A percentile compares a stretch with the other conserved stretches of the same genome.
Conservation (phyloP, 1,284 basidiomycete genomes). For the Clitocybe nebularis region DNA sequence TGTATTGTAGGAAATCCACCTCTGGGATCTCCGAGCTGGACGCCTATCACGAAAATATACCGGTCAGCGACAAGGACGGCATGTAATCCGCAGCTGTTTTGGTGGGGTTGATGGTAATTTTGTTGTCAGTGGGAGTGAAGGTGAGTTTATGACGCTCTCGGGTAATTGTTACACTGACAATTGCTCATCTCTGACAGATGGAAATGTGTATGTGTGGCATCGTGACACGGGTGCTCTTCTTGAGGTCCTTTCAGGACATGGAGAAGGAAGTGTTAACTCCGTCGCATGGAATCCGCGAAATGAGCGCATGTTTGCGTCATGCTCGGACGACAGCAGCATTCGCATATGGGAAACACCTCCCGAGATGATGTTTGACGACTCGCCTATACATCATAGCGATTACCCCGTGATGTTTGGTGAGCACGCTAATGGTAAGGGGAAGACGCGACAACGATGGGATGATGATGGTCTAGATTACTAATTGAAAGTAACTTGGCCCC, state of each 20-base stretch:
- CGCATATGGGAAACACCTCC: constrained; percentile 77
- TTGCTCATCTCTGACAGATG: constrained; percentile 71
- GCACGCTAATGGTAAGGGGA: constrained; percentile 62
- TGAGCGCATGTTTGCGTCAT: constrained; percentile 88
- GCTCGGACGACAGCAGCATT: constrained; percentile 84
- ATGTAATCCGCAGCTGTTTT: constrained; percentile 91
- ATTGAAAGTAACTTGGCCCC: neutral
- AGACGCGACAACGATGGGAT: constrained; percentile 53
- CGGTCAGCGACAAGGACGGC: constrained; percentile 77
- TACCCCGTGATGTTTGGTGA: constrained; percentile 10
- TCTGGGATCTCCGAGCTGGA: constrained; percentile 77
- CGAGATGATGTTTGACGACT: constrained; percentile 21
- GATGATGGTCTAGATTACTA: constrained; percentile 25
- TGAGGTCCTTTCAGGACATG: constrained; percentile 84
- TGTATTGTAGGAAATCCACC: constrained; percentile 71
- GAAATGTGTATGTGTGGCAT: constrained; percentile 94
- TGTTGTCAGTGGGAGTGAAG: constrained; percentile 93
- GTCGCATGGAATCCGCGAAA: constrained; percentile 95
- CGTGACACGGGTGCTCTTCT: constrained; percentile 79
- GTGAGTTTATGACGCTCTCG: constrained; percentile 44
- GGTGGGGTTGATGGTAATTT: constrained; percentile 91
- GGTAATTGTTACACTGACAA: too few relatives aligned
- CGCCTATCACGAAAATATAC: constrained; percentile 75
- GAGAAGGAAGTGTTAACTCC: constrained; percentile 85
- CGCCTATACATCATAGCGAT: constrained; percentile 12